Base-by-base conservation (phyloP, 129 eudicot genomes). In the Heracleum sosnowskyi region DNA sequence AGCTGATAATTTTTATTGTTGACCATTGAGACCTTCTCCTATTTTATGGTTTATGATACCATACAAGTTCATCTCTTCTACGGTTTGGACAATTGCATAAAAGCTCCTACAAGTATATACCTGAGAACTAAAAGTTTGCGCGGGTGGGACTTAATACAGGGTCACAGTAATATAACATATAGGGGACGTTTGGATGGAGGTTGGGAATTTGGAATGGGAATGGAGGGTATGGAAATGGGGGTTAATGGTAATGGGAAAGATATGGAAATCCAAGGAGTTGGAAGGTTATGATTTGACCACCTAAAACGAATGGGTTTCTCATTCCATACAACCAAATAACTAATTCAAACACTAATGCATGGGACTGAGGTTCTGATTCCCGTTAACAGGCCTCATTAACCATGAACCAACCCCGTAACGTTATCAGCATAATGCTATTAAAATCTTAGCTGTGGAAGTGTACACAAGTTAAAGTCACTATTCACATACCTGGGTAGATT, bases 401-500 rank as follows among this genome's bases (percentile, higher is more conserved):
- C 39, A 36, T 36, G 39, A 36, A 36, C 39, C 39, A 29, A 12
- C 1, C 1, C 62, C 24, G n/a, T n/a, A n/a, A 28, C 11, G 51
- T 71, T 20, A 22, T 71, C 75, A 71, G 29, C 33, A 13, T 5
- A 72, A 72, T 72, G 10, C 34, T 22, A 37, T 9, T 37, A 37
- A 13, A 31, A 62, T 28, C 33, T 10, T 39, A 22, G 24, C 22
- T 36, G 51, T 8, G 40, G 4, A 0, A 70, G 41, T 18, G 28
- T 24, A 11, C 9, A 7, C 15, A 24, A 26, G 15, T 24, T n/a
- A 40, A 24, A 24, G 10, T 44, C 29, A n/a, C n/a, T n/a, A 20
- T 40, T 40, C 1, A 37, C n/a, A 40, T n/a, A 73, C 91, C 91
- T 80, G 79, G 22, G 84, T 76, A 15, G 90, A 49, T 37, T 76